These are phyloP conservation scores for Candida sp. DNA, from an alignment of 1,139 yeast species.

Conservation along the genomic window DNA sequence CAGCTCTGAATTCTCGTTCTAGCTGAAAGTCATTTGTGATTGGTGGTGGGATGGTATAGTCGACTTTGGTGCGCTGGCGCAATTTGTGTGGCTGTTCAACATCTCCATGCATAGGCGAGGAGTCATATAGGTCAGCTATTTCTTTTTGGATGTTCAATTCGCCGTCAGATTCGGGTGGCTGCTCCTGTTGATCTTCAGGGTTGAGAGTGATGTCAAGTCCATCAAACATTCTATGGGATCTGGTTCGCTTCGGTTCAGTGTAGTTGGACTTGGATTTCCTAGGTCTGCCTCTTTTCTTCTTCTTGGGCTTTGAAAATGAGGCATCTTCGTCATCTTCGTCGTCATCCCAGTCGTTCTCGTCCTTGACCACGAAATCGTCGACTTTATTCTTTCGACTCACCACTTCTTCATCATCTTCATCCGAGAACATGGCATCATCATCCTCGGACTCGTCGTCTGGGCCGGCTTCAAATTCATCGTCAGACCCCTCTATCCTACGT, in stretches of 20 bases:
- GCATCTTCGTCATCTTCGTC: constrained; percentile 25
- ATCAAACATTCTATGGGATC: constrained; percentile 16
- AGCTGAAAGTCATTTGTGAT: constrained; percentile 52
- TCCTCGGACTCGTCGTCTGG: constrained; percentile 24
- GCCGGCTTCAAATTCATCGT: constrained; percentile 17
- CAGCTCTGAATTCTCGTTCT: constrained; percentile 15
- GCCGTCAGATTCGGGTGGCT: constrained; percentile 23
- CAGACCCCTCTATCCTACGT: constrained; percentile 15
- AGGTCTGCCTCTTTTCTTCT: constrained; percentile 18
- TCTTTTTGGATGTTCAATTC: constrained; percentile 51
- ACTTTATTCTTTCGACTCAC: constrained; percentile 23
- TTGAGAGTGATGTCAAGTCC: constrained; percentile 22
- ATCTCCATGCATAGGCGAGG: constrained; percentile 53
- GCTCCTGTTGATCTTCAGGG: constrained; percentile 20
- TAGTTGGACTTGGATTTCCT: constrained; percentile 30
- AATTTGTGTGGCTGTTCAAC: constrained; percentile 60
- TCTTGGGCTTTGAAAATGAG: constrained; percentile 22
- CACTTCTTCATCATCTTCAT: constrained; percentile 39
- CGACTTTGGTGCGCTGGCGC: constrained; percentile 78
- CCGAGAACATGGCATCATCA: constrained; percentile 35
- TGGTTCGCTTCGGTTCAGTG: constrained; percentile 21
- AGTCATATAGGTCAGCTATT: constrained; percentile 55
- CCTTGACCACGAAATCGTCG: constrained; percentile 40
- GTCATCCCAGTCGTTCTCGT: constrained; percentile 31
- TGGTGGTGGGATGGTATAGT: constrained; percentile 91